Base-by-base conservation (phyloP, 257 asterid species). In the Solanum paucissectum region DNA sequence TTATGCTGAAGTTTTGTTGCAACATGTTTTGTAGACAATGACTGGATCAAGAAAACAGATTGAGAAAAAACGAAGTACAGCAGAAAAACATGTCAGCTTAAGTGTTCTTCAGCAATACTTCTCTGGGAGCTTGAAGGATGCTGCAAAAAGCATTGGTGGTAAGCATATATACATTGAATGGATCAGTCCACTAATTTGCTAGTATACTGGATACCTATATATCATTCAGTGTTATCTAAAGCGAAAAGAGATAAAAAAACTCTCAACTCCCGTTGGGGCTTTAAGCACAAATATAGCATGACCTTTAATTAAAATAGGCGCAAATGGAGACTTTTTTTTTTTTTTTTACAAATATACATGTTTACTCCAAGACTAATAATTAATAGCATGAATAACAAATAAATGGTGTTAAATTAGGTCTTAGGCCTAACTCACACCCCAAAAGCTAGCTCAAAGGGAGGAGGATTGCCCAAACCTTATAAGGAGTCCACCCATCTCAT, bases 141-240 rank as follows among this genome's bases (percentile, higher is more conserved):
- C 99, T 82, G 99, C 99, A 68, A 95, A 93, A 93, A 94, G 95
- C 90, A 95, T 97, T 92, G 99, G 99, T 84, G 99, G 99, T 97
- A 88, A 93, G 98, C 89, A 81, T 64, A 84, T 40, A 44, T 23
- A 60, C 14, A 9, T 81, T 9, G 21, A 79, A 60, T 79, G 37
- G 37, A 46, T 81, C 27, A 81, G 40, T 46, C 42, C 68, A 29
- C 42, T 46, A 81, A 29, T 81, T 46, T 29, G 42, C 85, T 18
- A 81, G 68, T 81, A 27, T 81, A 81, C 42, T 81, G 68, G 68
- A 81, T 46, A 81, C 64, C 84, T n/a, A 40, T 40, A 44, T 42
- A 27, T 44, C 9, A 44, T 25, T 42, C 3, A 62, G 29, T 62
- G 32, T 62, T 62, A 12, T 62, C 71, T 23, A 9, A 62, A 60